Evolutionary conservation across 345 rosid species (phyloP), one percentile per base, ranked within the genome.

Genomic region (Eucalyptus cladocalyx): DNA sequence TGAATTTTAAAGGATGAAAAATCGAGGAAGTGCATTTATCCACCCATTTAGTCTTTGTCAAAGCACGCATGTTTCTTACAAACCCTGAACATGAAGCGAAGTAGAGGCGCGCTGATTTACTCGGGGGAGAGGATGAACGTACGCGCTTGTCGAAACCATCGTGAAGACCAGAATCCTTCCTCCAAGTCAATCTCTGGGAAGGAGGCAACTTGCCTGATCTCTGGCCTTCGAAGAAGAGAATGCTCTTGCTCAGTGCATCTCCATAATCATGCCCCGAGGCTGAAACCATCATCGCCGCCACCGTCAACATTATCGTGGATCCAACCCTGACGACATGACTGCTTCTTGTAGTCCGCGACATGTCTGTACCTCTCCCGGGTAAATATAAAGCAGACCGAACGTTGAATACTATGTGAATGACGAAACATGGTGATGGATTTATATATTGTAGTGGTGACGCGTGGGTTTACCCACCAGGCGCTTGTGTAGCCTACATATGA

Each of bases 211-310:
- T 92, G 15, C 97, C 97, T 0, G 97, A 96, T 86, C 97, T 91
- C 86, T 95, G 97, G 62, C 98, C 97, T 91, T 96, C 95, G 86
- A 94, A 96, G 89, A 96, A 96, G 90, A 94, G 91, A 89, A 95
- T 93, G 43, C 95, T 92, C 85, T 92, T 96, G n/a, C 92, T 89
- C 54, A 95, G 92, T 24, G 98, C 98, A 37, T 92, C 95, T n/a
- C 90, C 93, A 89, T 96, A 96, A 88, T 96, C 93, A 42, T 92
- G 93, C 28, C 93, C 48, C 60, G 90, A 67, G 89, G 53, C 86
- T 42, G 56, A 24, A 48, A 23, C 43, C 28, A 26, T 45, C 83
- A 32, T 42, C 23, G 9, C 62, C 42, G 9, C 62, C 42, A 26
- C 62, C 47, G 58, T 58, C n/a, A 87, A 42, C 45, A 12, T 3